Base-by-base conservation (phyloP, 768 basidiomycete species). In the Trametes cubensis region DNA sequence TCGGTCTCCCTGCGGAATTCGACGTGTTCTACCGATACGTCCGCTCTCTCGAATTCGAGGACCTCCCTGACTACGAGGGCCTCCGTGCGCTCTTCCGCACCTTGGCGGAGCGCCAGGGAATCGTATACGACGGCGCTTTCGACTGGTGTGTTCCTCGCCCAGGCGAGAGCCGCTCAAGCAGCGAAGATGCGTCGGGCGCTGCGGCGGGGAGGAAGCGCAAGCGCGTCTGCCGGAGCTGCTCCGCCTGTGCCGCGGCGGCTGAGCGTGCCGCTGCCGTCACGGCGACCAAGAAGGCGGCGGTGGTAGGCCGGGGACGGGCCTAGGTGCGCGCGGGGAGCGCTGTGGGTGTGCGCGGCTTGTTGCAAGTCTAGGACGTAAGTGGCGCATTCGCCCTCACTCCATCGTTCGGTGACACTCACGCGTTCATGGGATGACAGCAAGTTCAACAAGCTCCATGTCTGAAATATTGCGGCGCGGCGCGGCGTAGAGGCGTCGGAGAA, bases 31-130 rank as follows among this genome's bases (percentile, higher is more conserved):
- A 88, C 74, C 75, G 74, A 47, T 95, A 95, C 75, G 86, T 89
- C 21, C 84, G 93, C 47, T 86, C 85, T 2, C 84, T 95, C 39
- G 88, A 88, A 65, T 95, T 94, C 67, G 91, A 91, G 69, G 93
- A 95, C 77, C 80, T 92, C 42, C 94, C 93, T 11, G 94, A 95
- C 74, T 95, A 95, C 68, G 88, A 86, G 46, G 92, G 92, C 26
- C 78, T 94, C 23, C 81, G 92, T 45, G 83, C 82, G 47, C 81
- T 93, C 47, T 92, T 94, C 73, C 80, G 82, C 17, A 83, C 81
- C 7, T 70, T 76, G 15, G 74, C 71, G 17, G 66, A 71, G 21
- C 66, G 66, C 41, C 66, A 70, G 34, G 61, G 66, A 25, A 70
- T 72, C 58, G 66, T 63, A 41, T 73, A 71, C 55, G 72, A 74